phyloP scores from a whole-genome alignment of 2,329 filamentous ascomycete genomes.

The Taxawa tesnikishii region DNA sequence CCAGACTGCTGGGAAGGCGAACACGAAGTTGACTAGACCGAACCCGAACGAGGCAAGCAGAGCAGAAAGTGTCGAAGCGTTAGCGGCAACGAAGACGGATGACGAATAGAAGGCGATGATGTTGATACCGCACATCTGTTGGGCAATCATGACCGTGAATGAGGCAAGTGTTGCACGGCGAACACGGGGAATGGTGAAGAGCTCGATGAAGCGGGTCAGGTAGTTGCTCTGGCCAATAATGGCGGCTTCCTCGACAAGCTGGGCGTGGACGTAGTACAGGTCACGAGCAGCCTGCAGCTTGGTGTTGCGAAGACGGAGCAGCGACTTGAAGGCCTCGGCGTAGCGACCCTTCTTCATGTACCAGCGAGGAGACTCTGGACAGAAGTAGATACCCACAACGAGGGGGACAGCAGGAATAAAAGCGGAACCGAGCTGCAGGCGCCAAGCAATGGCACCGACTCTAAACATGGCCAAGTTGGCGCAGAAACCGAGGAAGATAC shows the following conservation, averaged over 20 bases:
- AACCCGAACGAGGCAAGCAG: constrained; percentile 47
- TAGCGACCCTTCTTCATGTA: constrained; percentile 29
- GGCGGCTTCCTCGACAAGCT: constrained; percentile 22
- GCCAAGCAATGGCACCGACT: constrained; percentile 27
- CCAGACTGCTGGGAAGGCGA: constrained; percentile 46
- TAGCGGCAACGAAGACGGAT: constrained; percentile 11
- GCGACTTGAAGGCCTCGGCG: constrained; percentile 24
- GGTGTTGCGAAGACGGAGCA: constrained; percentile 25
- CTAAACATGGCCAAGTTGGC: constrained; percentile 30
- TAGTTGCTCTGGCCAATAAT: constrained; percentile 23
- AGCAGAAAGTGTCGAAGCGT: constrained; percentile 16
- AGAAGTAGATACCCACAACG: constrained; percentile 25
- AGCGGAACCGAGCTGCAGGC: constrained; percentile 33
- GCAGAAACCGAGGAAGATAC: constrained; percentile 31
- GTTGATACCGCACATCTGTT: constrained; percentile 46
- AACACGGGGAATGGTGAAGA: constrained; percentile 58
- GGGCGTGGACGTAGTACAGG: constrained; percentile 27
- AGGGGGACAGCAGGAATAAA: constrained; percentile 36
- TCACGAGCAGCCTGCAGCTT: constrained; percentile 29
- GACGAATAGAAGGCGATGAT: constrained; percentile 12
- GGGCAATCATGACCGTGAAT: constrained; percentile 63
- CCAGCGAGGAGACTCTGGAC: constrained; percentile 20
- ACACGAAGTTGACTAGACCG: constrained; percentile 46
- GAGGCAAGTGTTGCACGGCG: constrained; percentile 64
- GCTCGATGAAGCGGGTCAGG: constrained; percentile 35